Evolutionary conservation across 257 asterid species (phyloP), one percentile per base, ranked within the genome.

Genomic region (Perilla frutescens): DNA sequence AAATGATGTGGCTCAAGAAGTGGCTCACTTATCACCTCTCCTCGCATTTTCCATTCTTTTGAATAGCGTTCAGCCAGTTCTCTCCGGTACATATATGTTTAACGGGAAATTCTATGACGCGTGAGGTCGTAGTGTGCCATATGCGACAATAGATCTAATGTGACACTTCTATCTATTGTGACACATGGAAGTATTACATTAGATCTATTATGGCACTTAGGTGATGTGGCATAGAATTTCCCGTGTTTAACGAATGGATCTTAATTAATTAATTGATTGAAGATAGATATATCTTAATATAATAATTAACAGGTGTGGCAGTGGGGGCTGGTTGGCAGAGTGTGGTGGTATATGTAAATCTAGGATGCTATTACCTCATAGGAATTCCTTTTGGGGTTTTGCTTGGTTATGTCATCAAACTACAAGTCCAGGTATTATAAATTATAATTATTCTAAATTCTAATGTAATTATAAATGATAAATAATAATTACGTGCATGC

Each of bases 311-410:
- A 88, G 94, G 94, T 55, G 94, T 88, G 69, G 94, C 91, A 3
- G 73, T 86, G 39, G 94, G 94, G 9, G 87, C 91, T n/a, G 93
- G 93, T 51, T 74, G 84, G 84, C 93, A 88, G 66, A 79, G 88
- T 72, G 64, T 69, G 3, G 93, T 88, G 2, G 94, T 87, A 32
- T 82, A 81, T 49, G 88, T 88, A 31, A 88, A 84, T 79, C 13
- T 88, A 13, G 87, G 81, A 56, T 79, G 83, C 70, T 88, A 88
- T 68, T 88, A 88, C 79, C 59, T 86, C 66, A 44, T 88, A 7
- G 94, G 94, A n/a, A 81, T 88, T 7, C 94, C 94, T 8, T 36
- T 73, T 13, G 94, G 89, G 39, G 55, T 80, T 43, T n/a, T 86
- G 6, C 89, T 88, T 71, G 94, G 94, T 66, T 86, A 88, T 49